phyloP scores from a whole-genome alignment of 176 grass and related monocot genomes.

The Zoysia japonica region DNA sequence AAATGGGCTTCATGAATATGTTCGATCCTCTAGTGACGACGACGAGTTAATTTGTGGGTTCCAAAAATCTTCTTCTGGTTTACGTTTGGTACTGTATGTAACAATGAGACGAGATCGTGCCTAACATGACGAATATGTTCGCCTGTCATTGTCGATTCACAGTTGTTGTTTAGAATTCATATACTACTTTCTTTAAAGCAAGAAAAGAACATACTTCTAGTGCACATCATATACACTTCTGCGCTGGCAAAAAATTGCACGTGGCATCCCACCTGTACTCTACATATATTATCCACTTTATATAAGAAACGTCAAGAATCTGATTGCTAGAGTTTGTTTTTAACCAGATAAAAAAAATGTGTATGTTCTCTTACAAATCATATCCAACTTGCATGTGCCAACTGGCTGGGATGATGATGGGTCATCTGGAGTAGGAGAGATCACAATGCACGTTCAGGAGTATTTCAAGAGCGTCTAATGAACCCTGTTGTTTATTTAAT shows the following conservation, averaged over 20 bases:
- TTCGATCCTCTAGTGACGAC: too few relatives aligned
- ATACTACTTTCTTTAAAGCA: background rate
- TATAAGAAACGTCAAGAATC: conserved; percentile 26
- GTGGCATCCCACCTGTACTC: background rate
- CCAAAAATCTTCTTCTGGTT: too few relatives aligned
- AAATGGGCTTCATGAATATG: background rate
- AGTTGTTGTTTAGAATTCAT: background rate
- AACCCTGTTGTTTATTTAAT: background rate
- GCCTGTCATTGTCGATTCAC: too few relatives aligned
- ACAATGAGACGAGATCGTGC: too few relatives aligned
- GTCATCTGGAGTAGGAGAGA: background rate
- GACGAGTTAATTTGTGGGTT: too few relatives aligned
- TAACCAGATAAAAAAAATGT: background rate
- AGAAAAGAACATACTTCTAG: background rate
- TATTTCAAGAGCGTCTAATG: background rate
- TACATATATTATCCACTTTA: background rate
- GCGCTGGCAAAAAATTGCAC: background rate
- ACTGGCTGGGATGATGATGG: background rate
- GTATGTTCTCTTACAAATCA: conserved; percentile 4
- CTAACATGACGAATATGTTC: too few relatives aligned
- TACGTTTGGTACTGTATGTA: too few relatives aligned
- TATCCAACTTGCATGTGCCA: conserved; percentile 3
- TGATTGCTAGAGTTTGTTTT: conserved; percentile 23
- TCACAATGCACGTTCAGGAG: conserved; percentile 4
- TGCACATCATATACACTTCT: too few relatives aligned